A percentile compares a stretch with the other conserved stretches of the same genome.
Conservation (phyloP, 176 grass and related monocot species). For the Eleusine indica region DNA sequence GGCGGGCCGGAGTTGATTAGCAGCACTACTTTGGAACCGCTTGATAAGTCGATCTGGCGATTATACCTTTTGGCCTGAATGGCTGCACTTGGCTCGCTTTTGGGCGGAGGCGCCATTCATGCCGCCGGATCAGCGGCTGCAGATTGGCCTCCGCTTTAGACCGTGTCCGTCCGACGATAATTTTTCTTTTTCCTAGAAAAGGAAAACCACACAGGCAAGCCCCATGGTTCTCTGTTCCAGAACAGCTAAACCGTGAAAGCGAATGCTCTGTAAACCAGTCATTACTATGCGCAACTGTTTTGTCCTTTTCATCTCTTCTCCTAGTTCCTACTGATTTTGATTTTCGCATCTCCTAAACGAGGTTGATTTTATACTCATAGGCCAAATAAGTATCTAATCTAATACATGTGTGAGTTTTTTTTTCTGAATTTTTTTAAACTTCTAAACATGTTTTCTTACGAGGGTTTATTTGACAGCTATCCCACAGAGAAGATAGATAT, state of each 20-base stretch:
- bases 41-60: slow-evolving; percentile 35
- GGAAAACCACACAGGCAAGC: background rate
- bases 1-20: background rate
- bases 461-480: no score
- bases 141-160: background rate
- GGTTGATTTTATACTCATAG: no score
- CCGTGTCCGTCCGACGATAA: background rate
- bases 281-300: no score
- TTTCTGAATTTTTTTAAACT: background rate
- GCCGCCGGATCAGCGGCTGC: background rate
- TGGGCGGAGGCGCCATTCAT: slow-evolving; percentile 19
- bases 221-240: background rate
- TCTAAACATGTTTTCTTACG: background rate
- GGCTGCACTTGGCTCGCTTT: slow-evolving; percentile 3
- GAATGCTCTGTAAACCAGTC: no score
- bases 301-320: no score
- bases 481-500: background rate
- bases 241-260: background rate
- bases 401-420: background rate
- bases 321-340: no score
- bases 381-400: no score
- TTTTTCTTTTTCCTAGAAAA: background rate
- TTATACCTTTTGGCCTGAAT: background rate
- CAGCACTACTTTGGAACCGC: background rate
- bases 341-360: no score